phyloP scores from a whole-genome alignment of 345 rosid species.

The Citrus australasica region DNA sequence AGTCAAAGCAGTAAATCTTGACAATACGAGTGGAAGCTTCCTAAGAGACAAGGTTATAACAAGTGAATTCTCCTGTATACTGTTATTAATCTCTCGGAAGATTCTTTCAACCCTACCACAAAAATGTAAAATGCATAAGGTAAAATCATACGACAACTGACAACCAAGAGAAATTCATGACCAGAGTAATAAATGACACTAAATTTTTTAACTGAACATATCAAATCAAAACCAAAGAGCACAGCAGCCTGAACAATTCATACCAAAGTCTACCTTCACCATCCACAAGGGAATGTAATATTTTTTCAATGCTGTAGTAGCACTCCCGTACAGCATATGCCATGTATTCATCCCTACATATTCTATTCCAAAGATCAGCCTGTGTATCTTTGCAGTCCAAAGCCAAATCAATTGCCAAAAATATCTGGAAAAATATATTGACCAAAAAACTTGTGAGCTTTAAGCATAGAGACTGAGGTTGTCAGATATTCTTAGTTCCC shows the following conservation, averaged over 20 bases:
- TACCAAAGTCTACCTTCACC: conserved; percentile 97
- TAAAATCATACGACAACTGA: neutral
- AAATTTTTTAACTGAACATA: neutral
- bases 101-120: conserved; percentile 86
- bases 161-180: conserved; percentile 12
- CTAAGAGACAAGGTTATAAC: conserved; percentile 59
- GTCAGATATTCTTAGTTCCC: neutral
- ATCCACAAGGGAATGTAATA: conserved; percentile 77
- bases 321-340: conserved; percentile 96
- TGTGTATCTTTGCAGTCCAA: conserved; percentile 87
- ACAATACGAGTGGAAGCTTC: conserved; percentile 77
- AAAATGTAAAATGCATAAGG: conserved; percentile 8
- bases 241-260: conserved; percentile 11
- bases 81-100: conserved; percentile 75
- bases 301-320: conserved; percentile 79
- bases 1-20: conserved; percentile 84
- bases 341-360: conserved; percentile 94
- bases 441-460: conserved; percentile 13
- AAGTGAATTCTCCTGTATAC: conserved; percentile 64
- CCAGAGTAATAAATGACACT: conserved; percentile 3
- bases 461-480: conserved; percentile 1
- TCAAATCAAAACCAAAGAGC: conserved; percentile 9
- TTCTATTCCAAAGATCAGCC: conserved; percentile 69
- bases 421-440: conserved; percentile 49
- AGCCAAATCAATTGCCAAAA: conserved; percentile 93